These are phyloP conservation scores for Solidago caesia DNA, from an alignment of 129 eudicot species.

Conservation along the genomic window DNA sequence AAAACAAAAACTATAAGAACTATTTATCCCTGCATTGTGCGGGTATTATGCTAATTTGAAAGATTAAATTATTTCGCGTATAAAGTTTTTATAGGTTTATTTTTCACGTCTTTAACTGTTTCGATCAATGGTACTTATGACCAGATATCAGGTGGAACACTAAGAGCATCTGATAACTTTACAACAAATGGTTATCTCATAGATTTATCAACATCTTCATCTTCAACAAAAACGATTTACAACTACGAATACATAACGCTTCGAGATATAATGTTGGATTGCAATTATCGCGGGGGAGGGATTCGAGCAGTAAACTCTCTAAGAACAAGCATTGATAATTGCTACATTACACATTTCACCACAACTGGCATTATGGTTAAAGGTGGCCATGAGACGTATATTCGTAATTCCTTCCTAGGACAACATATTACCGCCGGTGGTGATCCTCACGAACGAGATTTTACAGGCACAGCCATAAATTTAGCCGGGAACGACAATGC, in stretches of 20 bases:
- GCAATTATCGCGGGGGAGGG: slow-evolving; percentile 78
- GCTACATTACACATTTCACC: slow-evolving; percentile 75
- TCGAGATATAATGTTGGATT: slow-evolving; percentile 67
- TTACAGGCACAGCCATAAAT: slow-evolving; percentile 72
- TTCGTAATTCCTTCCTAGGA: slow-evolving; percentile 68
- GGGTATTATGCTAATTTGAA: too few species aligned
- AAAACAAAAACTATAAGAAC: too few species aligned
- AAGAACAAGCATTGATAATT: slow-evolving; percentile 73
- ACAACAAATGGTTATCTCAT: slow-evolving; percentile 56
- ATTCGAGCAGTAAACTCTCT: slow-evolving; percentile 57
- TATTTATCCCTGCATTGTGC: too few species aligned
- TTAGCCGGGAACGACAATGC: slow-evolving; percentile 77
- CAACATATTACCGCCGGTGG: slow-evolving; percentile 85
- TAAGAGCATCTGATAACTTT: slow-evolving; percentile 65
- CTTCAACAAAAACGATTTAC: slow-evolving; percentile 27
- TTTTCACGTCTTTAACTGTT: not conserved
- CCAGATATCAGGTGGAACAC: slow-evolving; percentile 86
- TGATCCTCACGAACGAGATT: slow-evolving; percentile 52
- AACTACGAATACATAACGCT: slow-evolving; percentile 69
- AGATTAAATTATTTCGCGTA: too few species aligned
- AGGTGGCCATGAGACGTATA: slow-evolving; percentile 87
- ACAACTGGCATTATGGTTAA: slow-evolving; percentile 64
- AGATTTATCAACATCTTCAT: slow-evolving; percentile 48
- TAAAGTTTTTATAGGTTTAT: not conserved
- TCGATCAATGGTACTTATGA: not conserved